Evolutionary conservation across 805 yeast species (phyloP).

Genomic region (Vanderwaltozyma tropicalis): DNA sequence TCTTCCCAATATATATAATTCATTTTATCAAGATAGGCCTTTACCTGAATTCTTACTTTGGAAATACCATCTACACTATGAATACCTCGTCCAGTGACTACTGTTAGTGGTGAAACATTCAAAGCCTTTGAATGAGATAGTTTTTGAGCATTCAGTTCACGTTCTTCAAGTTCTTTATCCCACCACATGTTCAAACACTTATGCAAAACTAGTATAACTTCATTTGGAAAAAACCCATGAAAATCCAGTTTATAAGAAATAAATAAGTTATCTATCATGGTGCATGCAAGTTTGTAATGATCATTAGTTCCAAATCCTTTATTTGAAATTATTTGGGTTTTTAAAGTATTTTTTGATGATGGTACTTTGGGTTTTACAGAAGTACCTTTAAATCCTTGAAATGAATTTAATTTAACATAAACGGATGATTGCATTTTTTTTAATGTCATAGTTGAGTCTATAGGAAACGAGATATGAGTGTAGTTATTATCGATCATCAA

Average conservation of each 20-base stretch:
- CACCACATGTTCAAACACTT: constrained; percentile 48
- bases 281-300: neutral
- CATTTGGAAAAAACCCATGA: constrained; percentile 41
- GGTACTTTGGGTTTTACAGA: neutral
- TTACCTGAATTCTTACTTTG: constrained; percentile 36
- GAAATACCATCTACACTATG: constrained; percentile 54
- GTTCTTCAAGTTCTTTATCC: constrained; percentile 38
- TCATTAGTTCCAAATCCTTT: neutral
- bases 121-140: constrained; percentile 29
- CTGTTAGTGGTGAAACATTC: constrained; percentile 34
- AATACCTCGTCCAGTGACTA: constrained; percentile 62
- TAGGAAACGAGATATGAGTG: neutral
- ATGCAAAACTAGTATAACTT: constrained; percentile 34
- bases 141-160: constrained; percentile 34
- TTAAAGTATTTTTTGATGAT: neutral
- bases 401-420: neutral
- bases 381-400: too few species aligned
- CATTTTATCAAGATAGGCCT: constrained; percentile 29
- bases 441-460: neutral
- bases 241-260: constrained; percentile 36
- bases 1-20: constrained; percentile 40
- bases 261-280: constrained; percentile 12
- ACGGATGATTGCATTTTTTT: neutral
- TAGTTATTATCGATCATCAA: neutral
- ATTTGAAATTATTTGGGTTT: neutral